Conservation (phyloP, 805 yeast species). For the Candida maltosa region DNA sequence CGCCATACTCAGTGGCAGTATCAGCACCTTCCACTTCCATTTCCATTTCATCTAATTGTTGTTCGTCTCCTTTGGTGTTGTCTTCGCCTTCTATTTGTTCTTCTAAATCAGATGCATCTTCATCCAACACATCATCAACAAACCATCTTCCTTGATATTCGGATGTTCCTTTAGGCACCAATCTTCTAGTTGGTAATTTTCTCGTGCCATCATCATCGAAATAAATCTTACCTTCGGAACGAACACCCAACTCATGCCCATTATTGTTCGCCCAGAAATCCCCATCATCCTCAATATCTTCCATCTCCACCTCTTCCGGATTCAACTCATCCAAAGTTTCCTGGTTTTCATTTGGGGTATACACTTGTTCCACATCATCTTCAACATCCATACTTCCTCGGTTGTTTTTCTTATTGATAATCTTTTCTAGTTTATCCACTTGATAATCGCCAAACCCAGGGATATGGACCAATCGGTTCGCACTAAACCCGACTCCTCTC, state of each 20-base stretch:
- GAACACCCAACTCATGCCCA: conserved; percentile 35
- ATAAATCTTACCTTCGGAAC: conserved; percentile 57
- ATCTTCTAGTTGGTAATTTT: conserved; percentile 13
- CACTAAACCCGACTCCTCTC: conserved; percentile 81
- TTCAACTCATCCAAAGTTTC: conserved; percentile 61
- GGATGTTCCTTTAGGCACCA: conserved; percentile 66
- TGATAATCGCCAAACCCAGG: conserved; percentile 91
- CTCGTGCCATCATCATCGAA: conserved; percentile 25
- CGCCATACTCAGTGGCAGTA: conserved; percentile 46
- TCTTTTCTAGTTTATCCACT: conserved; percentile 60
- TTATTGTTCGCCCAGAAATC: conserved; percentile 26
- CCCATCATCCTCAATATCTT: conserved; percentile 34
- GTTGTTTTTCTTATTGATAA: conserved; percentile 13
- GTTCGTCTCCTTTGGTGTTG: conserved; percentile 33
- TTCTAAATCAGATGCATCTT: conserved; percentile 43
- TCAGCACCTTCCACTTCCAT: conserved; percentile 23
- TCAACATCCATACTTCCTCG: conserved; percentile 13
- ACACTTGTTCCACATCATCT: conserved; percentile 20
- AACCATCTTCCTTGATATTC: conserved; percentile 78
- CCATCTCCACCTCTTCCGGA: conserved; percentile 52
- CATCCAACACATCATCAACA: conserved; percentile 48
- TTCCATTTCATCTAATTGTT: conserved; percentile 16
- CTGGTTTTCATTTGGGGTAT: conserved; percentile 36
- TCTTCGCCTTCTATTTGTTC: conserved; percentile 36
- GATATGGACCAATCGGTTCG: conserved; percentile 75